A percentile compares a stretch with the other conserved stretches of the same genome.
Evolutionary conservation across 192 early-diverging fungal species (phyloP).

Genomic region (Coemansia sp.): DNA sequence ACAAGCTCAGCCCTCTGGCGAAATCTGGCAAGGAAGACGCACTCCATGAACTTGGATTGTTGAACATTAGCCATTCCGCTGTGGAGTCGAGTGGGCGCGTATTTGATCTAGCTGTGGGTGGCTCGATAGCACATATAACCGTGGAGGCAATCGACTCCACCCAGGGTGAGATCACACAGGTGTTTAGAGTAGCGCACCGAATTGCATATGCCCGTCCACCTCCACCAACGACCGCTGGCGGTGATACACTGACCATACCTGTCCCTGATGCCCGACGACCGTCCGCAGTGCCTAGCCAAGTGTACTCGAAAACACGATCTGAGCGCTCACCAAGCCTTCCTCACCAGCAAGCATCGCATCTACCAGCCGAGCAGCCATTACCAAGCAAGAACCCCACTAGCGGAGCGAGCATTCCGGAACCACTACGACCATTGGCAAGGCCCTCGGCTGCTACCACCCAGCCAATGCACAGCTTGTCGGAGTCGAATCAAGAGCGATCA

Average conservation of each 20-base stretch:
- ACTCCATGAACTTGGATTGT: conserved; percentile 7
- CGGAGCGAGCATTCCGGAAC: background rate
- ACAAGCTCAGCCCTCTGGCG: conserved; percentile 11
- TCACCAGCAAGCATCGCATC: background rate
- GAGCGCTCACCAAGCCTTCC: background rate
- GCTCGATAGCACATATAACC: background rate
- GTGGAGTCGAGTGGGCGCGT: background rate
- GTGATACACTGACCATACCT: background rate
- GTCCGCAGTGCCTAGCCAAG: background rate
- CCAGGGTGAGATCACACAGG: background rate
- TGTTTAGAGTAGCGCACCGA: conserved; percentile 8
- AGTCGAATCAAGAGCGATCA: background rate
- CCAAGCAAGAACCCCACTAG: background rate
- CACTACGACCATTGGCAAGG: background rate
- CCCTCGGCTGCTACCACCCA: background rate
- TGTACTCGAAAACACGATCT: background rate
- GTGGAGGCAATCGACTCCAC: background rate
- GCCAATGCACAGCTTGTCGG: background rate
- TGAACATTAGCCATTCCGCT: conserved; percentile 9
- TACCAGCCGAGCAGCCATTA: background rate
- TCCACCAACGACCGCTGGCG: background rate
- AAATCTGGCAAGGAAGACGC: background rate
- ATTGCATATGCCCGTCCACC: background rate
- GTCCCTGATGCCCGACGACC: background rate
- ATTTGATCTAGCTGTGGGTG: background rate